Conservation (phyloP, 192 early-diverging fungal genomes). For the Podila epicladia region DNA sequence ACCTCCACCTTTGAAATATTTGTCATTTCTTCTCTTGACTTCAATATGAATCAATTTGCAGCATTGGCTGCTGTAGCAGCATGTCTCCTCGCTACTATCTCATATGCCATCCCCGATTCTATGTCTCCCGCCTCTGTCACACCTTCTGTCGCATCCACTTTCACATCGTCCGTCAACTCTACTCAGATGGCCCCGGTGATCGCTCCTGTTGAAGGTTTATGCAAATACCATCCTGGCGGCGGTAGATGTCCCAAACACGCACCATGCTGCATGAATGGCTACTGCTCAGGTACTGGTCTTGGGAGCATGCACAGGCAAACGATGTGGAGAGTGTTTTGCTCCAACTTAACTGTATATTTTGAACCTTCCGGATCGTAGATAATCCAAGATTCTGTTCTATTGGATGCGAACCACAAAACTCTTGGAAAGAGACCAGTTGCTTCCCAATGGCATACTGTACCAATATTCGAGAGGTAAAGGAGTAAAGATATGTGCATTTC, state of each 20-base stretch:
- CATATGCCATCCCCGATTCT: background rate
- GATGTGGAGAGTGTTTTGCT: background rate
- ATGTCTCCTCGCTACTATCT: background rate
- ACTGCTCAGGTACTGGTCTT: slow-evolving; percentile 28
- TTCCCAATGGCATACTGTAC: slow-evolving; percentile 21
- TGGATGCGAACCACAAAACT: slow-evolving; percentile 31
- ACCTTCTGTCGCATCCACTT: background rate
- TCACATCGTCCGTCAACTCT: background rate
- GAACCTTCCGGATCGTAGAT: slow-evolving; percentile 12
- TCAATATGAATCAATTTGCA: background rate
- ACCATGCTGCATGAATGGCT: slow-evolving; percentile 31
- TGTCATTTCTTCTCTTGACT: background rate
- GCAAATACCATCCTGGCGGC: slow-evolving; percentile 27
- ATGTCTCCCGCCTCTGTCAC: background rate
- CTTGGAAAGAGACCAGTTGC: slow-evolving; percentile 35
- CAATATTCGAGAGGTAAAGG: slow-evolving; percentile 23
- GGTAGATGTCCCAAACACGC: slow-evolving; percentile 38
- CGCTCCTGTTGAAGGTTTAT: slow-evolving; percentile 2
- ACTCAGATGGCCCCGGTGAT: background rate
- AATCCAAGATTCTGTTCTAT: slow-evolving; percentile 33
- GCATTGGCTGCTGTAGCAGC: background rate
- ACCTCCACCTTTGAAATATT: no score
- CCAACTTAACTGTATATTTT: background rate
- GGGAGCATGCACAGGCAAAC: background rate
- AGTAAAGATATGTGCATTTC: no score